These are phyloP conservation scores for Leccinum imitatum DNA, from an alignment of 768 basidiomycete species.

Conservation along the genomic window DNA sequence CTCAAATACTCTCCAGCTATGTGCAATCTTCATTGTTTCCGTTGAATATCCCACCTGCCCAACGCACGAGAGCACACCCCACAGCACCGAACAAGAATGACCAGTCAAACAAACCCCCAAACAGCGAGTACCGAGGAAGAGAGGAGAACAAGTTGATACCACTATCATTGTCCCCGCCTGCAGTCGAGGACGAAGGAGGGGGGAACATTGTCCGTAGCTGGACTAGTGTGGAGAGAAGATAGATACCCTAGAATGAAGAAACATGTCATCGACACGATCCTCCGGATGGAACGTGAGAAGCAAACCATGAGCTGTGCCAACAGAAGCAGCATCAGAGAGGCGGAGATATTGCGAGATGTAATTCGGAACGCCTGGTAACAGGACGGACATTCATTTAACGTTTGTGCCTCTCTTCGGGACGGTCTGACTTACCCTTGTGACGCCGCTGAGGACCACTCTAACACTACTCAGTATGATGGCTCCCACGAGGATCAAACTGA, in stretches of 20 bases:
- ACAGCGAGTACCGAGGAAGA: conserved; percentile 71
- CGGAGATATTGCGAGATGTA: conserved; percentile 67
- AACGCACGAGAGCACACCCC: conserved; percentile 47
- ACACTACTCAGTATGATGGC: conserved; percentile 74
- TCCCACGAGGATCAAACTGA: conserved; percentile 71
- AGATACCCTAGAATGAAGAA: conserved; percentile 58
- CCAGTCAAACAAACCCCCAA: conserved; percentile 73
- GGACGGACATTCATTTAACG: not conserved
- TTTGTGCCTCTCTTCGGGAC: conserved; percentile 1
- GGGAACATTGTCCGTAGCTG: conserved; percentile 84
- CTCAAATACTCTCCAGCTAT: not conserved
- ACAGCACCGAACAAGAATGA: conserved; percentile 63
- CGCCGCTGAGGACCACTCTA: conserved; percentile 65
- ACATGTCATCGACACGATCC: conserved; percentile 1
- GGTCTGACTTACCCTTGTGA: conserved; percentile 48
- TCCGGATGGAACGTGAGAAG: conserved; percentile 13
- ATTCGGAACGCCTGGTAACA: conserved; percentile 54
- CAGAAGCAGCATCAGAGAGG: conserved; percentile 72
- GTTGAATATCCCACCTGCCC: conserved; percentile 44
- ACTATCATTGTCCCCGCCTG: conserved; percentile 7
- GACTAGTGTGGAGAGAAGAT: conserved; percentile 78
- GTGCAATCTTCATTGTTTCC: conserved; percentile 18
- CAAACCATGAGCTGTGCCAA: conserved; percentile 82
- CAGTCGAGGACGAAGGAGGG: conserved; percentile 32
- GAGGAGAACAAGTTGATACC: conserved; percentile 62